phyloP scores from a whole-genome alignment of 2,329 filamentous ascomycete species.

The Fusarium agapanthi region DNA sequence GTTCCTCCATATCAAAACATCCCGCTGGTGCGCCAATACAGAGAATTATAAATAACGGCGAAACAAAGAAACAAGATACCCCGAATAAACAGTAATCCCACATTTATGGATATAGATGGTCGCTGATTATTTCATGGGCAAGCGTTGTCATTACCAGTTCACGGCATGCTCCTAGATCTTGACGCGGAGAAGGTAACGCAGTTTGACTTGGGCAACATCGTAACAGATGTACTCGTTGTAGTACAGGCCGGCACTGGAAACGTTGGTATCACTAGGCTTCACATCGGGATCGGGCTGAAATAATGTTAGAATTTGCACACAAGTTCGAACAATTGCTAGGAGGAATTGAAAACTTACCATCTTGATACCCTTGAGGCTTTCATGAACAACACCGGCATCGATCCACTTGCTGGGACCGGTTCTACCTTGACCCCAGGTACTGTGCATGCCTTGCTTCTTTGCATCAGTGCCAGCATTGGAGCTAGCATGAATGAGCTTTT shows the following conservation, averaged over 20 bases:
- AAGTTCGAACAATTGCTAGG: neutral
- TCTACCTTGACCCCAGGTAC: conserved; percentile 75
- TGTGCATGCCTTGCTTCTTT: conserved; percentile 65
- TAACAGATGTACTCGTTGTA: conserved; percentile 83
- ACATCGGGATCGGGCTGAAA: conserved; percentile 59
- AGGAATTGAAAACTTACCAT: conserved; percentile 61
- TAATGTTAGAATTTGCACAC: neutral
- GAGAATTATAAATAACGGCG: neutral
- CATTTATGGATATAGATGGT: neutral
- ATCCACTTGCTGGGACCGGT: conserved; percentile 76
- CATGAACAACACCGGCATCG: conserved; percentile 74
- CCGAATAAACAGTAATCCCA: neutral
- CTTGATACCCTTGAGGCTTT: conserved; percentile 70
- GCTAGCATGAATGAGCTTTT: conserved; percentile 65
- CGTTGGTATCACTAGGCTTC: conserved; percentile 57
- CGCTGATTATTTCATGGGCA: neutral
- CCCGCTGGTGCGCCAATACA: neutral
- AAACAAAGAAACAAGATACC: neutral
- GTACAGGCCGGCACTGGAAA: conserved; percentile 56
- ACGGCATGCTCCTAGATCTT: conserved; percentile 51
- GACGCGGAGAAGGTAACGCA: conserved; percentile 75
- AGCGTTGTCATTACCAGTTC: neutral
- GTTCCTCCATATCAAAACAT: neutral
- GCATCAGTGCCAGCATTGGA: conserved; percentile 73
- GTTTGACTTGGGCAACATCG: conserved; percentile 72